Evolutionary conservation across 2,329 filamentous ascomycete species (phyloP).

Genomic region (Pezicula radicicola): DNA sequence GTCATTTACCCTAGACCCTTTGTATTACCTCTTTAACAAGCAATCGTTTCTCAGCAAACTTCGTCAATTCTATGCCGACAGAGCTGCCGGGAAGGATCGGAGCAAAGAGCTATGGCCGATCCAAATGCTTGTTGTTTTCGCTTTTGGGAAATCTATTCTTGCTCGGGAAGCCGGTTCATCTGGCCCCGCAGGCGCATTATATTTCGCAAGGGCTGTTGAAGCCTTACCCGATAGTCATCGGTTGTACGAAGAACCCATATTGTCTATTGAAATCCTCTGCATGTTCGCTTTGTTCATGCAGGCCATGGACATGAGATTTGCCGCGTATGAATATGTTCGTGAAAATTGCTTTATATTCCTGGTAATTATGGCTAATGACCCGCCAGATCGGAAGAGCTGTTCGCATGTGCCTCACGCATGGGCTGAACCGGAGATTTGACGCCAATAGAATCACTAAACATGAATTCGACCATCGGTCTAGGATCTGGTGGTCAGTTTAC

Average conservation of each 20-base stretch:
- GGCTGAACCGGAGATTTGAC: neutral
- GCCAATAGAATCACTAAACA: neutral
- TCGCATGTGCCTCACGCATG: neutral
- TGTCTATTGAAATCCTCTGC: neutral
- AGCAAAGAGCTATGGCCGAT: neutral
- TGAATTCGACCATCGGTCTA: neutral
- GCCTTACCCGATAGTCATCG: neutral
- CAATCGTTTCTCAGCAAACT: neutral
- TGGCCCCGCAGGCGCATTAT: neutral
- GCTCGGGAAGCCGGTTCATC: conserved; percentile 1
- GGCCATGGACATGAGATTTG: neutral
- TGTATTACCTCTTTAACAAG: neutral
- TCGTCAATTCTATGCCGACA: neutral
- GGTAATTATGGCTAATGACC: neutral
- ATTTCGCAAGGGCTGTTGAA: neutral
- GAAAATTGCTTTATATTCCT: neutral
- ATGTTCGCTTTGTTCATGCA: conserved; percentile 1
- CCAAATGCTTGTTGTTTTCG: neutral
- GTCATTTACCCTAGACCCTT: neutral
- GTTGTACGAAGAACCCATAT: neutral
- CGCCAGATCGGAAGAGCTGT: neutral
- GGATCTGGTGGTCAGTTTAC: conserved; percentile 1
- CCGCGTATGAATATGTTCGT: neutral
- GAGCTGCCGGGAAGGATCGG: neutral
- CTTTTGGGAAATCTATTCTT: neutral